A percentile compares a stretch with the other conserved stretches of the same genome.
phyloP scores from a whole-genome alignment of 805 yeast species.

The Teunomyces tritomae region DNA sequence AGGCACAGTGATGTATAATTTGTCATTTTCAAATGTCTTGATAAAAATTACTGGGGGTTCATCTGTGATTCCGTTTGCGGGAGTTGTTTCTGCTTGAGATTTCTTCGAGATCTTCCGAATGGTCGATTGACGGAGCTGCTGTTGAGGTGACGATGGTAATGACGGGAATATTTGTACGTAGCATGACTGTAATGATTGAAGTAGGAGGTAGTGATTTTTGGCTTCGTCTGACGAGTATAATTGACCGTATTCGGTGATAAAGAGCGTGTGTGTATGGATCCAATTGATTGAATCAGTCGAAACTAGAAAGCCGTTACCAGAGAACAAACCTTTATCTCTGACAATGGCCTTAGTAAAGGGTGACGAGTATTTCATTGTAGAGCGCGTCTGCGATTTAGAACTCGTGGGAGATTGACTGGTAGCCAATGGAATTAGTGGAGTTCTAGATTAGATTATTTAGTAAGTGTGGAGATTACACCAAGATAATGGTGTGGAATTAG shows the following conservation, averaged over 20 bases:
- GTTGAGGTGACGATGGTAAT: conserved; percentile 10
- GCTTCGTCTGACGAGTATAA: conserved; percentile 31
- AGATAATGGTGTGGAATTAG: neutral
- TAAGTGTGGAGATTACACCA: neutral
- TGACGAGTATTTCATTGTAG: conserved; percentile 10
- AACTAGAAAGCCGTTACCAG: conserved; percentile 30
- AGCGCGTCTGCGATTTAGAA: neutral
- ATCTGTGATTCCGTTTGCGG: conserved; percentile 9
- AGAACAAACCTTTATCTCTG: conserved; percentile 33
- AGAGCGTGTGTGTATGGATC: conserved; percentile 29
- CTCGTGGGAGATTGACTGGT: neutral
- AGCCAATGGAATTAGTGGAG: neutral
- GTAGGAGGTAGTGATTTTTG: conserved; percentile 27
- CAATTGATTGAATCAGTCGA: conserved; percentile 39
- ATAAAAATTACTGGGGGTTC: conserved; percentile 42
- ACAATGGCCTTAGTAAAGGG: conserved; percentile 31
- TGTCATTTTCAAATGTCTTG: conserved; percentile 37
- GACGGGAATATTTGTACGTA: conserved; percentile 35
- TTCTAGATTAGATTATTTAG: neutral
- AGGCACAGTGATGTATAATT: conserved; percentile 35
- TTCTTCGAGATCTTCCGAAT: conserved; percentile 6
- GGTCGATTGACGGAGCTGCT: conserved; percentile 7
- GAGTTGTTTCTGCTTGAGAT: neutral
- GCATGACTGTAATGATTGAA: conserved; percentile 39
- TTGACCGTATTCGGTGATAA: conserved; percentile 33